These are phyloP conservation scores for Corniculantispora saksenae DNA, from an alignment of 2,329 filamentous ascomycete genomes.

Conservation along the genomic window DNA sequence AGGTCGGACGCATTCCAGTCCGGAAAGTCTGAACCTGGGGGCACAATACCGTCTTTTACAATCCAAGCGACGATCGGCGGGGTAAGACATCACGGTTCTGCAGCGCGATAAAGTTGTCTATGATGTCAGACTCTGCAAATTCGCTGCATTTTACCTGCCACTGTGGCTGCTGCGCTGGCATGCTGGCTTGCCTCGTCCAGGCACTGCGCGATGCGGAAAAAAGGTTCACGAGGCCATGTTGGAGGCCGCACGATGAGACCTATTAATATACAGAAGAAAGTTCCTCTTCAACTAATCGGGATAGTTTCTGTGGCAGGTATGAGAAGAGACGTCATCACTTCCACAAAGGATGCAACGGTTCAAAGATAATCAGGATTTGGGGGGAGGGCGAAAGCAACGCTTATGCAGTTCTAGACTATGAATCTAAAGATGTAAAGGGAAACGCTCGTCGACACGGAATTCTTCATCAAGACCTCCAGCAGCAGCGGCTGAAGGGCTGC, in stretches of 20 bases:
- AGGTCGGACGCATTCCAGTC: neutral
- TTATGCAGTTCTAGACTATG: neutral
- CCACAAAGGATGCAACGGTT: neutral
- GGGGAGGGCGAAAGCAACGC: neutral
- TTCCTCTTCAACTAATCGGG: neutral
- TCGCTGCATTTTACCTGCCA: neutral
- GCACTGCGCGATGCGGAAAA: neutral
- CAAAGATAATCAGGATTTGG: neutral
- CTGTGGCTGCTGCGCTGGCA: neutral
- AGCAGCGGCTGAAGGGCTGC: neutral
- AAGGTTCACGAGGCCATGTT: neutral
- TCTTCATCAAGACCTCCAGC: neutral
- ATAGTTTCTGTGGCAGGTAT: neutral
- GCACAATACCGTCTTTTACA: neutral
- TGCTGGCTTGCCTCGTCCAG: neutral
- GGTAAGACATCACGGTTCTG: neutral
- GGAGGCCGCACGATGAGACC: neutral
- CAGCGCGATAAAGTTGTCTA: neutral
- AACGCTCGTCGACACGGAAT: neutral
- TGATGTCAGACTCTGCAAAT: neutral
- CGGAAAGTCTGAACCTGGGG: neutral
- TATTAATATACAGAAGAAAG: neutral
- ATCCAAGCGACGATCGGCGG: neutral
- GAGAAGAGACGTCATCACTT: neutral
- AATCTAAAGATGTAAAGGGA: conserved; percentile 11